Base-by-base conservation (phyloP, 2,329 filamentous ascomycete genomes). In the Orbilia oligospora region DNA sequence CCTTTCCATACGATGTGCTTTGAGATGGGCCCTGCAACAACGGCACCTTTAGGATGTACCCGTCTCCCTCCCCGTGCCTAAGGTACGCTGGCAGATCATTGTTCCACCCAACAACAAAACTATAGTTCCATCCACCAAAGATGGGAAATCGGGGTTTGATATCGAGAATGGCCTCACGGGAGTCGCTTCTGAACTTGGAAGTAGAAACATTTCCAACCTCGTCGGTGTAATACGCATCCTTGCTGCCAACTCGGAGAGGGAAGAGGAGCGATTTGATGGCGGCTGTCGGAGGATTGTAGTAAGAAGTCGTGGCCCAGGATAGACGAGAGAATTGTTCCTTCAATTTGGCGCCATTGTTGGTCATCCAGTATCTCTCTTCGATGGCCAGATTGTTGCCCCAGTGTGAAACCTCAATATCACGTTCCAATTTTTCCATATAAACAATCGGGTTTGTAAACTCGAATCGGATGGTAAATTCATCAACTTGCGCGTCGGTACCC, bases 81-180 rank as follows among this genome's bases (percentile, higher is more conserved):
- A 99, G 84, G 84, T 93, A 96, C 72, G 89, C 89, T 82, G 90
- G 90, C 30, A 97, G 88, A 81, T 97, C 90, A 66, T 92, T 91
- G 86, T 98, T 97, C 96, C 96, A 99, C 81, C 96, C 96, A 72
- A 98, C 91, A 76, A 92, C 93, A 87, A 98, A 99, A 81, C 93
- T 96, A 85, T 97, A 98, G 85, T 97, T 97, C 96, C 96, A 99
- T 78, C 93, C 94, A 77, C 96, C 96, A 83, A 97, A 99, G 24
- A 99, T 85, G n/a, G 96, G 96, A 85, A 97, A 99, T 66, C 96
- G 90, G 20, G 96, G 96, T 87, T 94, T 96, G 80, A 97, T 88
- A 85, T 97, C 94, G 30, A 99, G 88, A 49, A 91, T 86, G n/a
- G 93, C 91, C 85, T 95, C 92, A 22, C 92, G 90, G 83, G 88